Conservation (phyloP, 345 rosid species). For the Gossypium herbaceum region DNA sequence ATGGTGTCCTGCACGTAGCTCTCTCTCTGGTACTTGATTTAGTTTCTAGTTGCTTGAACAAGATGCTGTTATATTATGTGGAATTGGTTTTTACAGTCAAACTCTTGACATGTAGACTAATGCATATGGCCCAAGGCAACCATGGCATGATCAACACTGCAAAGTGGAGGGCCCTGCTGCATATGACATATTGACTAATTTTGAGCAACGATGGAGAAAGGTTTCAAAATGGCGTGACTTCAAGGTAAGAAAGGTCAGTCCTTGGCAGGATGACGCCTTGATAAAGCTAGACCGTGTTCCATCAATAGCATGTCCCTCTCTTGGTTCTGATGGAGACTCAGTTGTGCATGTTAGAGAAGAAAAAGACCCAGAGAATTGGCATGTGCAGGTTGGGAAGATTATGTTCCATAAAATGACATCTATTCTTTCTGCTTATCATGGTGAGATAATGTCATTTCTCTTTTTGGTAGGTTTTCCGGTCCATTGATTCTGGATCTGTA, state of each 20-base stretch:
- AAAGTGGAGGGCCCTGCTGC: conserved; percentile 79
- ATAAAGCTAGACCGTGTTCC: conserved; percentile 51
- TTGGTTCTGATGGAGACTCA: conserved; percentile 38
- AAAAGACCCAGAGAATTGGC: conserved; percentile 63
- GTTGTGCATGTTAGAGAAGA: conserved; percentile 33
- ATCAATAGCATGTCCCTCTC: conserved; percentile 51
- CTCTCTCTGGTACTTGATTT: neutral
- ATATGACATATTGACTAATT: conserved; percentile 55
- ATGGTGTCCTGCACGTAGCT: neutral
- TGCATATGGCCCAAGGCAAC: conserved; percentile 58
- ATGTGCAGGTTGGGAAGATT: conserved; percentile 46
- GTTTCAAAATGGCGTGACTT: conserved; percentile 50
- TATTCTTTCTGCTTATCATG: neutral
- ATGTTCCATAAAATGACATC: neutral
- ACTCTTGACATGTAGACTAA: conserved; percentile 29
- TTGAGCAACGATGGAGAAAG: conserved; percentile 67
- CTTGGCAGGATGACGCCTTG: conserved; percentile 53
- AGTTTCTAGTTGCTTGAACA: neutral
- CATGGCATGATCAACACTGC: conserved; percentile 81
- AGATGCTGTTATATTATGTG: neutral
- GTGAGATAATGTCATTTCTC: conserved; percentile 6
- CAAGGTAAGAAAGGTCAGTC: conserved; percentile 44
- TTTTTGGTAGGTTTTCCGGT: conserved; percentile 49
- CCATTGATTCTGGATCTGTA: conserved; percentile 77
- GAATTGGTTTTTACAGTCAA: conserved; percentile 10